Base-by-base conservation (phyloP, 257 asterid species). In the Asclepias syriaca region DNA sequence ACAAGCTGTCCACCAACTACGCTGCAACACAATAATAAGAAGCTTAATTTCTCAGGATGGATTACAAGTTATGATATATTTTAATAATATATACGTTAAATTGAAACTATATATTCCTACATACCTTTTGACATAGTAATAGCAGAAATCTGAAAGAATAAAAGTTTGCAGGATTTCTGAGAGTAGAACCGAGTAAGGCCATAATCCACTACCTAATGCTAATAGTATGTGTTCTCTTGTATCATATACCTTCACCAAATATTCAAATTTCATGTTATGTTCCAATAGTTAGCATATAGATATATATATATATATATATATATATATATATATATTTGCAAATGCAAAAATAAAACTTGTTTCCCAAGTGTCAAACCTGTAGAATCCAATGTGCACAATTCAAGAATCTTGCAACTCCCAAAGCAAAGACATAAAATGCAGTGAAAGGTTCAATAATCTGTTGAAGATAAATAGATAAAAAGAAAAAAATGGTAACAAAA, bases 141-240 rank as follows among this genome's bases (percentile, higher is more conserved):
- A 89, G 77, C 96, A 89, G 46, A 87, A 89, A 77, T 88, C 95
- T 14, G 96, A 90, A 24, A 89, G 83, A 78, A 89, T 87, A 79
- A 89, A 89, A 61, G 95, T 88, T 72, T 88, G 95, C 68, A 88
- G 86, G 3, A 88, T 78, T 77, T 88, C 95, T 2, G 95, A 88
- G 65, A 88, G 72, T 48, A 88, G 90, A 72, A 88, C 95, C 92
- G 86, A 80, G 1, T 85, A 73, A 54, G 95, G 95, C 95, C 95
- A 88, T 24, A 86, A 76, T 68, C 92, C 95, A 65, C 83, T 78
- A 63, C 96, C 95, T 83, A 86, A 76, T 22, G 92, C 92, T 74
- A 82, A 85, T 2, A 89, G 87, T 66, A 88, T 84, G 74, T 77
- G 92, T 48, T 88, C 90, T 8, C 95, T 81, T 50, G 84, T 83